These are phyloP conservation scores for Fusarium drepaniforme DNA, from an alignment of 2,329 filamentous ascomycete genomes.

Conservation along the genomic window DNA sequence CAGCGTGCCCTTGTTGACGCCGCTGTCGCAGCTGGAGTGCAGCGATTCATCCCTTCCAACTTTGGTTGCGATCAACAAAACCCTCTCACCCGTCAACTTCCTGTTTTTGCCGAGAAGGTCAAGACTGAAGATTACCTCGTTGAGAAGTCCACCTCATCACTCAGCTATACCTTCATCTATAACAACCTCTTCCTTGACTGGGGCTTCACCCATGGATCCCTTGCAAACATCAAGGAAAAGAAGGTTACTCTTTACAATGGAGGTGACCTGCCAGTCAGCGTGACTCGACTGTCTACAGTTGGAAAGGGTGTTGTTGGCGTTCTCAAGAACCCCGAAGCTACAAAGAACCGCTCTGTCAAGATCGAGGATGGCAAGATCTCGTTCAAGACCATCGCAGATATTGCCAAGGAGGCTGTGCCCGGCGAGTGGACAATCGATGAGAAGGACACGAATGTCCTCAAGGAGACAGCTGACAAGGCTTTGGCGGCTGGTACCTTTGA, in stretches of 20 bases:
- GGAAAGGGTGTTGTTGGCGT: constrained; percentile 9
- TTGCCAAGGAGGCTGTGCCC: not conserved
- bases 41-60: constrained; percentile 15
- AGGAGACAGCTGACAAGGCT: not conserved
- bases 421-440: not conserved
- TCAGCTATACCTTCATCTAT: constrained; percentile 8
- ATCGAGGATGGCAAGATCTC: constrained; percentile 12
- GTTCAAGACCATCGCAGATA: not conserved
- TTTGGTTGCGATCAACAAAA: constrained; percentile 14
- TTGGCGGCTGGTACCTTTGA: not conserved
- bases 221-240: not conserved
- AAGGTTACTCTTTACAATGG: not conserved
- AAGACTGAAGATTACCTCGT: constrained; percentile 1
- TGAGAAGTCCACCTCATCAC: not conserved
- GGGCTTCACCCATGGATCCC: constrained; percentile 4
- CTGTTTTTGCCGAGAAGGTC: not conserved
- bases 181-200: constrained; percentile 16
- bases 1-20: constrained; percentile 9
- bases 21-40: constrained; percentile 5
- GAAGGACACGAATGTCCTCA: not conserved
- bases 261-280: not conserved
- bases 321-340: constrained; percentile 7
- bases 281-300: constrained; percentile 1
- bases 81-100: constrained; percentile 4
- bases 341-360: not conserved